Conservation (phyloP, 495 filamentous ascomycete species). For the Neurospora sp. region DNA sequence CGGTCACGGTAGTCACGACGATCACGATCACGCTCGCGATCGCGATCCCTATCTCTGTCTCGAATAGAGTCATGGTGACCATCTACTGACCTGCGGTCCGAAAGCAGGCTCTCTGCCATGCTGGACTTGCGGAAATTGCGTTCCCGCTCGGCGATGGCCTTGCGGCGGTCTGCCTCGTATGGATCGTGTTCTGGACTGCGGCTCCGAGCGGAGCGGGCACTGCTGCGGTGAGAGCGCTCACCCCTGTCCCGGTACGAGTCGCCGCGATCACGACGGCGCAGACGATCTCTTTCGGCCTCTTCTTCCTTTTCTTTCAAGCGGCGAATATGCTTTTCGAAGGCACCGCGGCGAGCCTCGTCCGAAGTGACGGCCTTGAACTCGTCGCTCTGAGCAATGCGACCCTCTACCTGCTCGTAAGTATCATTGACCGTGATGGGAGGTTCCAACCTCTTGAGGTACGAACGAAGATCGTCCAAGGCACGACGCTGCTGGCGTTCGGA, state of each 20-base stretch:
- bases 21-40: constrained; percentile 40
- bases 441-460: constrained; percentile 80
- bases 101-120: constrained; percentile 50
- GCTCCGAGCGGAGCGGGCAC: constrained; percentile 31
- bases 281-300: constrained; percentile 65
- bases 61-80: constrained; percentile 37
- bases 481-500: constrained; percentile 78
- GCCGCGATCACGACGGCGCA: constrained; percentile 50
- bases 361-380: constrained; percentile 74
- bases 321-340: constrained; percentile 88
- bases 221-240: constrained; percentile 53
- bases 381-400: constrained; percentile 64
- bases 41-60: constrained; percentile 41
- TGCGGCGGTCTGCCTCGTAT: constrained; percentile 79
- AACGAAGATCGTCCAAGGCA: constrained; percentile 74
- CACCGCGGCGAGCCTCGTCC: constrained; percentile 70
- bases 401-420: constrained; percentile 75
- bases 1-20: constrained; percentile 36
- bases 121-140: constrained; percentile 73
- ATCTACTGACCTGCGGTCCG: constrained; percentile 36
- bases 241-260: constrained; percentile 45
- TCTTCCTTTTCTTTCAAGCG: constrained; percentile 87
- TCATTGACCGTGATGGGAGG: constrained; percentile 69
- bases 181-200: constrained; percentile 77
- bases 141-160: constrained; percentile 78